Conservation (phyloP, 176 grass and related monocot species). For the Zoysia japonica region DNA sequence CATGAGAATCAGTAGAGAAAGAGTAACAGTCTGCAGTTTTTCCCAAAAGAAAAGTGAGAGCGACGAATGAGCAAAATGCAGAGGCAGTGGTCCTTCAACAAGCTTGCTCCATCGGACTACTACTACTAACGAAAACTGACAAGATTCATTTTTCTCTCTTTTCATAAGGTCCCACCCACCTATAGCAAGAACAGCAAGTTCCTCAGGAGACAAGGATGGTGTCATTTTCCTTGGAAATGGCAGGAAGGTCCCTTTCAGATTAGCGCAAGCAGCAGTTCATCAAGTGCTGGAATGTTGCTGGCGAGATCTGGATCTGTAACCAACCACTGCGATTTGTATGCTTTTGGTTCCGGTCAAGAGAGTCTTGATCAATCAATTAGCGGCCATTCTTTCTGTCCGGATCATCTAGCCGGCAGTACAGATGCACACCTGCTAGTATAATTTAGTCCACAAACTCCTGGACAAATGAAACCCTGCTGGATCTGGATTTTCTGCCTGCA, state of each 20-base stretch:
- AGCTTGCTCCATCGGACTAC: conserved; percentile 27
- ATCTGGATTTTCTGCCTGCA: conserved; percentile 40
- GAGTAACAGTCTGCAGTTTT: conserved; percentile 23
- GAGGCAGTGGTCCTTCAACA: conserved; percentile 31
- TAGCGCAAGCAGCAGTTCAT: conserved; percentile 49
- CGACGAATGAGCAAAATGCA: conserved; percentile 37
- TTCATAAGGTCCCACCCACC: conserved; percentile 14
- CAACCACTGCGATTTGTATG: conserved; percentile 54
- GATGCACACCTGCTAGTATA: conserved; percentile 21
- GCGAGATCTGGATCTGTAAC: conserved; percentile 51
- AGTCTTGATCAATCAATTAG: conserved; percentile 53
- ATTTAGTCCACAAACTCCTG: conserved; percentile 34
- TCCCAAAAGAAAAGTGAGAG: conserved; percentile 25
- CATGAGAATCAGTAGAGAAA: conserved; percentile 36
- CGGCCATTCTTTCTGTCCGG: conserved; percentile 52
- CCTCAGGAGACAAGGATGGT: conserved; percentile 42
- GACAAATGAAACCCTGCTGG: conserved; percentile 14
- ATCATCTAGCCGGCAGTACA: conserved; percentile 45
- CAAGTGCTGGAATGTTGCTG: conserved; percentile 50
- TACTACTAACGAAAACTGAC: conserved; percentile 41
- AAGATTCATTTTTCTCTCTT: conserved; percentile 34
- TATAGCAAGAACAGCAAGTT: conserved; percentile 34
- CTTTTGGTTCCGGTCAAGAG: conserved; percentile 53
- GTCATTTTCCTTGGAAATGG: conserved; percentile 51
- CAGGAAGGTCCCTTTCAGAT: conserved; percentile 46